These are phyloP conservation scores for Patellaria atrata DNA, from an alignment of 495 filamentous ascomycete species.

Conservation along the genomic window DNA sequence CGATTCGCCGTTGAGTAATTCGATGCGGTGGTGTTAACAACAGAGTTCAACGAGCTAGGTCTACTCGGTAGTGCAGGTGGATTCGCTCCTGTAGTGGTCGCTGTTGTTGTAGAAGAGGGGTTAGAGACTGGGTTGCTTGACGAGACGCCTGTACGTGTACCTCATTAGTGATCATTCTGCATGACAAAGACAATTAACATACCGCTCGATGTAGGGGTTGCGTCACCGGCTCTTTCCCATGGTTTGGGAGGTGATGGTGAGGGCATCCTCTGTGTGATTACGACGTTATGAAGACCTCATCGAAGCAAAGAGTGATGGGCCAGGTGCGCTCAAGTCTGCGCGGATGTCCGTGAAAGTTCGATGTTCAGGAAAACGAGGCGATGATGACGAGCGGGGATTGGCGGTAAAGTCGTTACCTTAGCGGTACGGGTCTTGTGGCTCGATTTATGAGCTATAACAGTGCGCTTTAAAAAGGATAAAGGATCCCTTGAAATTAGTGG, in stretches of 20 bases:
- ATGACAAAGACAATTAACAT: slow-evolving; percentile 3
- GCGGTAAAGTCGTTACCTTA: too few relatives aligned
- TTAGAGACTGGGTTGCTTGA: slow-evolving; percentile 30
- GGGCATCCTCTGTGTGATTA: too few relatives aligned
- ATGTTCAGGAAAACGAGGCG: too few relatives aligned
- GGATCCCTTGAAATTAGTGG: too few relatives aligned
- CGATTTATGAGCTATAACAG: too few relatives aligned
- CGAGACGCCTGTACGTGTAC: slow-evolving; percentile 12
- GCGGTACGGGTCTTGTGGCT: too few relatives aligned
- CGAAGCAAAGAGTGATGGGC: too few relatives aligned
- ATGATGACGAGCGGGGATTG: too few relatives aligned
- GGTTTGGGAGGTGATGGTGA: slow-evolving; percentile 96
- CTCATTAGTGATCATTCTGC: slow-evolving; percentile 5
- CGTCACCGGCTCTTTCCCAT: slow-evolving; percentile 70
- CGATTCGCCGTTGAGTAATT: slow-evolving; percentile 57
- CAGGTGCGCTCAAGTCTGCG: too few relatives aligned
- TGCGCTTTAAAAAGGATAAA: too few relatives aligned
- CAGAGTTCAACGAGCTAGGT: slow-evolving; percentile 57
- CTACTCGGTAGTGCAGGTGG: slow-evolving; percentile 67
- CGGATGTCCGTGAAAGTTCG: too few relatives aligned
- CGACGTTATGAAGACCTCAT: too few relatives aligned
- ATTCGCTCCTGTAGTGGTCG: slow-evolving; percentile 31
- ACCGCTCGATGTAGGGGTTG: slow-evolving; percentile 31
- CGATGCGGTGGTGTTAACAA: slow-evolving; percentile 71
- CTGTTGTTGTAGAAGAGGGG: slow-evolving; percentile 29